Conservation (phyloP, 2,329 filamentous ascomycete species). For the Colletotrichum noveboracense region DNA sequence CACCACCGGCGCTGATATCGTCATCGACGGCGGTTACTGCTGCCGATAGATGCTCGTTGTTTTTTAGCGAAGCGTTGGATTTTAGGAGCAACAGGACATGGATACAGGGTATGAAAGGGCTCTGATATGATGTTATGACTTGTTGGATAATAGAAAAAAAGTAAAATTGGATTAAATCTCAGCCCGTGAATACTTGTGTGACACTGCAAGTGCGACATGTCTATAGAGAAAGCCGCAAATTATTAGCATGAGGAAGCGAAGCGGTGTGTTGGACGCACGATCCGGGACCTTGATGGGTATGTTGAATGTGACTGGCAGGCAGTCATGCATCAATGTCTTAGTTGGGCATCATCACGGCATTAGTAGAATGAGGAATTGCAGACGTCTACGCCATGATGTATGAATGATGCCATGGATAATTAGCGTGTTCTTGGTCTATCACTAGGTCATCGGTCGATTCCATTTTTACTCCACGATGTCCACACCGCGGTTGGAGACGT, state of each 20-base stretch:
- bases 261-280: not conserved
- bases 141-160: not conserved
- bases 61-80: not conserved
- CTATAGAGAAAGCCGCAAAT: not conserved
- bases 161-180: not conserved
- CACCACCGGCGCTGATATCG: constrained; percentile 73
- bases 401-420: not conserved
- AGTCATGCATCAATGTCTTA: not conserved
- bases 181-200: not conserved
- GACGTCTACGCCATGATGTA: not conserved
- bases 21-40: constrained; percentile 75
- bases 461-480: not conserved
- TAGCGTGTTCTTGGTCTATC: not conserved
- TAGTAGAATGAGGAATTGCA: not conserved
- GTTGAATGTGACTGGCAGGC: not conserved
- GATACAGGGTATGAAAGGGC: not conserved
- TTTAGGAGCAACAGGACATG: constrained; percentile 1
- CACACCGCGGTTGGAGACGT: not conserved
- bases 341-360: not conserved
- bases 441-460: not conserved
- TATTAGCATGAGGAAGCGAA: not conserved
- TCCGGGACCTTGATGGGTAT: not conserved
- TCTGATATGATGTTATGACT: constrained; percentile 16
- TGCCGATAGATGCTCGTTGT: constrained; percentile 39
- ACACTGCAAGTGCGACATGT: not conserved